Base-by-base conservation (phyloP, 805 yeast species). In the Metschnikowia continentalis region DNA sequence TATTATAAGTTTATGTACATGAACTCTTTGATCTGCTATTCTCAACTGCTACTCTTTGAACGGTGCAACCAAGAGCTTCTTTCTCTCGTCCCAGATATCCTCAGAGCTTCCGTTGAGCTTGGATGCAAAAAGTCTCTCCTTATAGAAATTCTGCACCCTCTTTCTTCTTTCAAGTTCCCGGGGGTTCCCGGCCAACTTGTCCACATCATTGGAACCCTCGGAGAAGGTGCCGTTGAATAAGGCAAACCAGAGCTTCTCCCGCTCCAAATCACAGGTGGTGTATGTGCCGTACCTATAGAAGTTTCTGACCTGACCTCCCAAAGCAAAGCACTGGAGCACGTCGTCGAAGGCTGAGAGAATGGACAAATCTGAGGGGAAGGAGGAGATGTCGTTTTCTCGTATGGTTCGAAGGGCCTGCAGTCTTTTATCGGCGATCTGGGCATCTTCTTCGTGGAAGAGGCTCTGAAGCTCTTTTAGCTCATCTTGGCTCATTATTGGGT, bases 291-390 rank as follows among this genome's bases (percentile, higher is more conserved):
- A 86, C 49, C 97, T 74, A 64, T 91, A 92, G 61, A 87, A 86
- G 67, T 86, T 80, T 53, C 95, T 80, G 19, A 88, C 70, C 63
- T 91, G 97, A 0, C 97, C 97, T 3, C 96, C 97, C 2, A 91
- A 63, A 0, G 97, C 88, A 69, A 88, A 90, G 65, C 98, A 92
- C 43, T 81, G 84, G 42, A 90, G 77, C 20, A 91, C 73, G 62
- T 90, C 96, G 66, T 91, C 96, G 67, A 91, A 84, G 1, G 94
- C 94, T 41, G 92, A 89, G 48, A 84, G 74, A 6, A 73, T 59
- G 13, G 74, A 64, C 43, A 74, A 57, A 23, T 66, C 65, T n/a
- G 65, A 58, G 4, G 77, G 77, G 48, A 66, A 64, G 20, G 62
- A 58, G 13, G 58, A 49, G 23, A 57, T 17, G 38, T 54, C 57